Percentiles rank a stretch among this genome's conserved stretches.
phyloP scores from a whole-genome alignment of 2,329 filamentous ascomycete species.

The Diaporthe sp. region DNA sequence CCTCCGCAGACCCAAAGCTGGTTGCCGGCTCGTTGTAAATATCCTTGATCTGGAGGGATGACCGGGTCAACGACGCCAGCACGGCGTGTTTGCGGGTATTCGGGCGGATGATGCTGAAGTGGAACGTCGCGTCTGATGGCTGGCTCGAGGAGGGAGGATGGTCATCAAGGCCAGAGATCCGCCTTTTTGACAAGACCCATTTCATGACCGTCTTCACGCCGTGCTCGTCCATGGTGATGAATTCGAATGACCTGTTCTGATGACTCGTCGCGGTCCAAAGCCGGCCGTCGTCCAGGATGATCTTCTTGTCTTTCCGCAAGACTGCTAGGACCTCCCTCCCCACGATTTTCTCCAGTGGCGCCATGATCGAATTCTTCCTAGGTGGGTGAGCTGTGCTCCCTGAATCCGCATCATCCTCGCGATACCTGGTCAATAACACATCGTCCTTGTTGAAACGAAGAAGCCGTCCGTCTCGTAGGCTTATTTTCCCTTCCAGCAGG shows the following conservation, averaged over 20 bases:
- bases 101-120: conserved; percentile 36
- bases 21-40: conserved; percentile 32
- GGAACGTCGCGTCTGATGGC: conserved; percentile 1
- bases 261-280: conserved; percentile 22
- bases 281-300: conserved; percentile 30
- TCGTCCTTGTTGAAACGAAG: conserved; percentile 32
- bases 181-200: conserved; percentile 31
- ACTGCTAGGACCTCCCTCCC: conserved; percentile 22
- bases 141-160: neutral
- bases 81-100: conserved; percentile 35
- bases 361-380: conserved; percentile 8
- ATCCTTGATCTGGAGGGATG: conserved; percentile 31
- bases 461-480: conserved; percentile 3
- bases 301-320: conserved; percentile 24
- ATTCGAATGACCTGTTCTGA: conserved; percentile 29
- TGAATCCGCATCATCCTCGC: neutral
- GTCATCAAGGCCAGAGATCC: conserved; percentile 9
- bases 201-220: neutral
- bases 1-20: neutral
- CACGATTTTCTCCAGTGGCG: conserved; percentile 7
- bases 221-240: conserved; percentile 9
- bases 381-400: neutral
- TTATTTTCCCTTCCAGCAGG: conserved; percentile 27
- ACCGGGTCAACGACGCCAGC: conserved; percentile 27
- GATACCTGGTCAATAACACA: conserved; percentile 15